These are phyloP conservation scores for Ogataea haglerorum DNA, from an alignment of 805 yeast species.

Conservation along the genomic window DNA sequence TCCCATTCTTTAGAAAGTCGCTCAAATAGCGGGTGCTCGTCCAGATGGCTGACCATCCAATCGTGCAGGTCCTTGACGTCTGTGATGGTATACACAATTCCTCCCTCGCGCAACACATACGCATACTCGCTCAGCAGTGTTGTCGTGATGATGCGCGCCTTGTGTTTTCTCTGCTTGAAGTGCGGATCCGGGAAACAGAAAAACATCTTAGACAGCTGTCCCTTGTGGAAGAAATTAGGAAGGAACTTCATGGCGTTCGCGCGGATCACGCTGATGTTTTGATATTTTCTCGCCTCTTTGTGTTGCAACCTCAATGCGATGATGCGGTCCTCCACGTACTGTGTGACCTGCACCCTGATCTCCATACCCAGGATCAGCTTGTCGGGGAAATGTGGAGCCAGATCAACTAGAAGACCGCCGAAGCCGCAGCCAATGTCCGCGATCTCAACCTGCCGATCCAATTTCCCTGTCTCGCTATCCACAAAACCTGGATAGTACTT, in stretches of 20 bases:
- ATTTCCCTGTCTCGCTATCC: conserved; percentile 36
- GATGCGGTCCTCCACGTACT: conserved; percentile 93
- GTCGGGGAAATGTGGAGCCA: conserved; percentile 75
- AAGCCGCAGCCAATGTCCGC: conserved; percentile 98
- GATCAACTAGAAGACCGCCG: conserved; percentile 82
- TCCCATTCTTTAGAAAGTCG: conserved; percentile 81
- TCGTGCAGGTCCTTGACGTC: conserved; percentile 90
- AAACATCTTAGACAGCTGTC: conserved; percentile 85
- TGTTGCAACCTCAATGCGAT: conserved; percentile 73
- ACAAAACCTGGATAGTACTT: conserved; percentile 63
- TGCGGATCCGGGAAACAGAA: conserved; percentile 99
- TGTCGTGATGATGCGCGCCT: conserved; percentile 91
- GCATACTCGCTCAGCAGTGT: conserved; percentile 92
- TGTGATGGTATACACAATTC: conserved; percentile 89
- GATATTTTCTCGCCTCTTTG: conserved; percentile 43
- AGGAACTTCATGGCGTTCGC: conserved; percentile 97
- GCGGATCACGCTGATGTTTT: conserved; percentile 84
- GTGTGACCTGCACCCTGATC: conserved; percentile 95
- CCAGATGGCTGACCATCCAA: conserved; percentile 95
- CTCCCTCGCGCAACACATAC: conserved; percentile 80
- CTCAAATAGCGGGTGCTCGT: conserved; percentile 87
- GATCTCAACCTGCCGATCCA: conserved; percentile 64
- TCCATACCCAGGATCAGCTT: conserved; percentile 89
- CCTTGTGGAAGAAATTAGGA: conserved; percentile 86
- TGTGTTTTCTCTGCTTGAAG: conserved; percentile 94